Evolutionary conservation across 108 stramenopile species (phyloP), one percentile per base, ranked within the genome.

Genomic region (Nitzschia putrida): DNA sequence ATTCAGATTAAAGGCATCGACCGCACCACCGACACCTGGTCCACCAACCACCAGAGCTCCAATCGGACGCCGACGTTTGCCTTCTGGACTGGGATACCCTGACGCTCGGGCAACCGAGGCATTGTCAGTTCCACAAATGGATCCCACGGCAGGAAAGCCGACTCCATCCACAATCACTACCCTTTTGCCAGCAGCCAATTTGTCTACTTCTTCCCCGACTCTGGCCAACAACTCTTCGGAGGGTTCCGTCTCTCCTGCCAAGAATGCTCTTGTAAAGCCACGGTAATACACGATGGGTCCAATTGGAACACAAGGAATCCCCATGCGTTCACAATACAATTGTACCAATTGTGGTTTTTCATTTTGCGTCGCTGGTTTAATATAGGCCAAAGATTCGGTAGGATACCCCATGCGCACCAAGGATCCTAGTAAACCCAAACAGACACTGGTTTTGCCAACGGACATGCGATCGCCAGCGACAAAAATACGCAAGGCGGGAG

Each of bases 301-400:
- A 41, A 97, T 83, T 8, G 94, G 89, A 2, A 83, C 74, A 61
- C 88, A 88, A 0, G 71, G 73, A 56, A 98, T 94, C 8, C 96
- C 97, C 20, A 80, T 68, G 2, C 65, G 41, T 51, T 95, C 79
- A 67, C 97, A 97, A 83, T 87, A 98, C 21, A 60, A 63, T 64
- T 90, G 79, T 26, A 98, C 85, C 45, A 95, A 79, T 79, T 97
- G 98, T 18, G 84, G 81, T 56, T 76, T 79, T 73, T 98, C 98
- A 69, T 91, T 90, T 79, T 98, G 98, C 16, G 98, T 98, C 21
- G 95, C 96, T 6, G 98, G 98, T 77, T 98, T 98, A 69, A 98
- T 98, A 80, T 98, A 98, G 20, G 95, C 97, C 49, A 98, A 64
- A 14, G 83, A 75, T 24, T 68, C 43, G 20, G 95, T 75, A 3